phyloP scores from a whole-genome alignment of 257 asterid genomes.

The Vinca minor region DNA sequence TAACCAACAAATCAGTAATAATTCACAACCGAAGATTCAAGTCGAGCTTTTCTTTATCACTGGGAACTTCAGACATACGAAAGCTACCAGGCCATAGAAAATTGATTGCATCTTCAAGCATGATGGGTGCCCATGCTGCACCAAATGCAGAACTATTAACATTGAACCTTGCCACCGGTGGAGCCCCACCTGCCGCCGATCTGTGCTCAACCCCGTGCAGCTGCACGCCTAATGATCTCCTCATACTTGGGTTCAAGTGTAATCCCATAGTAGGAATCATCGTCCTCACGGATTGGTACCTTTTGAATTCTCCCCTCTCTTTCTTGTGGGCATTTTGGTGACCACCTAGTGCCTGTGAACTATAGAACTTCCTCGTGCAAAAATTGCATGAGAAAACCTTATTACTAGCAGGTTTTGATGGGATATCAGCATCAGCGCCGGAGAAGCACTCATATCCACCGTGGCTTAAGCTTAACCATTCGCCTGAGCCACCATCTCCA shows the following conservation, averaged over 20 bases:
- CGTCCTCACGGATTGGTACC: no score
- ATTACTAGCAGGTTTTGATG: background rate
- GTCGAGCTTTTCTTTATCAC: constrained; percentile 12
- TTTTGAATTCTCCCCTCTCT: constrained; percentile 16
- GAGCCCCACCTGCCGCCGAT: constrained; percentile 1
- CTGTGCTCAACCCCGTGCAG: constrained; percentile 12
- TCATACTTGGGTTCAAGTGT: background rate
- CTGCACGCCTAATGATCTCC: constrained; percentile 8
- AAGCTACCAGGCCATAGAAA: constrained; percentile 20
- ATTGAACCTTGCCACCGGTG: constrained; percentile 5
- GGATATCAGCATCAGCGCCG: background rate
- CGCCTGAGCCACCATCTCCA: background rate
- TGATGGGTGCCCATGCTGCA: constrained; percentile 1
- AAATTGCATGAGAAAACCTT: constrained; percentile 16
- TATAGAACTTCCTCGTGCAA: constrained; percentile 17
- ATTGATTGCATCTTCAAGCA: background rate
- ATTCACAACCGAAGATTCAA: constrained; percentile 15
- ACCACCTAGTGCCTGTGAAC: constrained; percentile 24
- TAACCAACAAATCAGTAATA: no score
- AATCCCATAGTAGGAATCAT: no score
- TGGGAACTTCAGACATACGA: background rate
- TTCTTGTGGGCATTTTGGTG: constrained; percentile 26
- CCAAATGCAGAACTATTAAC: background rate
- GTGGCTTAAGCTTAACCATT: constrained; percentile 19
- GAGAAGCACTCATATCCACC: background rate